These are phyloP conservation scores for Aspergillus felis DNA, from an alignment of 2,329 filamentous ascomycete species.

Conservation along the genomic window DNA sequence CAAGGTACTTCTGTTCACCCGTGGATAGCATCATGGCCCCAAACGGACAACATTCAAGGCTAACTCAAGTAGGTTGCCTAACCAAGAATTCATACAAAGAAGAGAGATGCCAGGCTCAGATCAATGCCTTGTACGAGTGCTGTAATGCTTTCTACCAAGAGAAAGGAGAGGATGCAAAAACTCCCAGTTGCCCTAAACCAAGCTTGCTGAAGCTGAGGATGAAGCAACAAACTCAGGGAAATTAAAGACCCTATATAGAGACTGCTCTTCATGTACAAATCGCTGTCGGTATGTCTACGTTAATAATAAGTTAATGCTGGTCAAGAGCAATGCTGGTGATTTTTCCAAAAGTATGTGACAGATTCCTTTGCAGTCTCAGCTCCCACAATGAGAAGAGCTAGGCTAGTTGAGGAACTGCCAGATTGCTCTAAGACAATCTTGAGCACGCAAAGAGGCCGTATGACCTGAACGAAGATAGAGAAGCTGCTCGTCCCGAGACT, in stretches of 20 bases:
- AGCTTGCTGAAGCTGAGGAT: slow-evolving; percentile 77
- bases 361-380: slow-evolving; percentile 49
- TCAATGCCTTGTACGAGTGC: slow-evolving; percentile 89
- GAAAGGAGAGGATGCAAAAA: slow-evolving; percentile 70
- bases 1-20: slow-evolving; percentile 59
- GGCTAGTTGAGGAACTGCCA: slow-evolving; percentile 71
- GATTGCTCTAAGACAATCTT: slow-evolving; percentile 85
- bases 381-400: slow-evolving; percentile 53
- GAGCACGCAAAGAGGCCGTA: slow-evolving; percentile 89
- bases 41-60: neutral
- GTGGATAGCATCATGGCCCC: neutral
- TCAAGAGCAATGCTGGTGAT: neutral
- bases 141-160: slow-evolving; percentile 83
- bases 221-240: slow-evolving; percentile 61
- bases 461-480: slow-evolving; percentile 92
- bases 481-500: slow-evolving; percentile 88
- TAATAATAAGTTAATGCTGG: neutral
- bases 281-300: slow-evolving; percentile 3
- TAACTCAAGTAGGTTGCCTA: slow-evolving; percentile 64
- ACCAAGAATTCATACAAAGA: slow-evolving; percentile 82
- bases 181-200: slow-evolving; percentile 81
- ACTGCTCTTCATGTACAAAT: neutral
- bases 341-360: slow-evolving; percentile 34
- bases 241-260: slow-evolving; percentile 8
- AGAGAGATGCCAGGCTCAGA: slow-evolving; percentile 69